Conservation (phyloP, 306 rosid species). For the Prunus mume region DNA sequence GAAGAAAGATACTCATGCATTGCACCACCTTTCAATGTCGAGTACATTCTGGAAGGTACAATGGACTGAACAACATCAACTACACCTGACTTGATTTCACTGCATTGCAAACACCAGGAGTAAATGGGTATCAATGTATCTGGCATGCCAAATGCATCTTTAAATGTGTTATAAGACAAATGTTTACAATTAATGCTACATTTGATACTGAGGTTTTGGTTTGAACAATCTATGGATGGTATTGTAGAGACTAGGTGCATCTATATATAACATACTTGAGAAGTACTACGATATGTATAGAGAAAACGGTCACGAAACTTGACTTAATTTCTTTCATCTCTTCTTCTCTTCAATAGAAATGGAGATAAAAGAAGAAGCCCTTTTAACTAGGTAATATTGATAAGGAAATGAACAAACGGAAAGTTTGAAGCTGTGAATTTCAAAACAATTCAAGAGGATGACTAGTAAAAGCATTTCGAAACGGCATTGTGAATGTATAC, state of each 20-base stretch:
- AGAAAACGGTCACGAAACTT: not conserved
- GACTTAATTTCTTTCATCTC: not conserved
- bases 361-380: not conserved
- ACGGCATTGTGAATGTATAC: not conserved
- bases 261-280: not conserved
- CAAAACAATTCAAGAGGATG: not conserved
- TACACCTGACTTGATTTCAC: conserved; percentile 45
- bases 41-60: conserved; percentile 51
- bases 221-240: not conserved
- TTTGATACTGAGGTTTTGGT: not conserved
- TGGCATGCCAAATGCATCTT: not conserved
- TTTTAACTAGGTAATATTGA: not conserved
- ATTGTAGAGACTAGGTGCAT: not conserved
- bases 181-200: not conserved
- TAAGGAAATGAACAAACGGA: not conserved
- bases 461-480: not conserved
- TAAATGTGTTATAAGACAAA: not conserved
- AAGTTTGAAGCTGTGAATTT: not conserved
- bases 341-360: not conserved
- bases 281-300: not conserved
- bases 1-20: conserved; percentile 69
- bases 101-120: conserved; percentile 32
- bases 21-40: conserved; percentile 45
- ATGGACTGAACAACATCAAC: conserved; percentile 42
- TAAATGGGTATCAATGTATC: not conserved